Evolutionary conservation across 345 rosid species (phyloP).

Genomic region (Gossypium anomalum): DNA sequence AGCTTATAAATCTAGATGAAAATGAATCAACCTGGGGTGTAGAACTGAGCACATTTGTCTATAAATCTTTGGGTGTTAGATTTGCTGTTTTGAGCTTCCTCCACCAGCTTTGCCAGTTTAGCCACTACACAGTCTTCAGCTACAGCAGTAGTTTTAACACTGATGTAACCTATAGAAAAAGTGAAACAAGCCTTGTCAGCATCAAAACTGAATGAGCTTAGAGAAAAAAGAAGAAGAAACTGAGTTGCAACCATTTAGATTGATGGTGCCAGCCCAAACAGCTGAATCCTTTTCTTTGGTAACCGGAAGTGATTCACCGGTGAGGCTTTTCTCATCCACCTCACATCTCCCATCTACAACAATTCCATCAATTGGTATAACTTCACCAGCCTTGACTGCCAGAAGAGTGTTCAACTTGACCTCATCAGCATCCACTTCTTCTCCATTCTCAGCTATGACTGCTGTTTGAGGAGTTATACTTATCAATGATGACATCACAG

Average conservation of each 20-base stretch:
- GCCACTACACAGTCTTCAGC: slow-evolving; percentile 89
- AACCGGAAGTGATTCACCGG: slow-evolving; percentile 88
- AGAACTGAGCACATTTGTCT: slow-evolving; percentile 67
- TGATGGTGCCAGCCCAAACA: slow-evolving; percentile 94
- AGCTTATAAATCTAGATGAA: neutral
- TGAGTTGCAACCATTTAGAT: slow-evolving; percentile 53
- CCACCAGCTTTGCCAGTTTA: slow-evolving; percentile 84
- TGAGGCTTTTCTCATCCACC: slow-evolving; percentile 85
- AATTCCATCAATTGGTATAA: slow-evolving; percentile 84
- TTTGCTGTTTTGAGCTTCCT: slow-evolving; percentile 89
- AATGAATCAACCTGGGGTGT: slow-evolving; percentile 67
- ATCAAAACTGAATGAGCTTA: neutral
- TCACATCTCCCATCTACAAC: slow-evolving; percentile 82
- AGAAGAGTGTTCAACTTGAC: slow-evolving; percentile 63
- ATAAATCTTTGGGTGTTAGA: slow-evolving; percentile 66
- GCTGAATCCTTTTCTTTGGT: slow-evolving; percentile 57
- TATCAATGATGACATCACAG: slow-evolving; percentile 80
- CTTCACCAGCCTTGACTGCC: slow-evolving; percentile 84
- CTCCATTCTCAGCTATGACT: slow-evolving; percentile 73
- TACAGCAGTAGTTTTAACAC: slow-evolving; percentile 65
- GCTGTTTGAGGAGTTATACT: slow-evolving; percentile 81
- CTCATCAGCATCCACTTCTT: slow-evolving; percentile 64
- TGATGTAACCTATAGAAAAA: slow-evolving; percentile 47
- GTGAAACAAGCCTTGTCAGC: neutral
- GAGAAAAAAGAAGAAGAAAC: neutral